Evolutionary conservation across 2,329 filamentous ascomycete genomes (phyloP).

Genomic region (Aspergillus terreus): DNA sequence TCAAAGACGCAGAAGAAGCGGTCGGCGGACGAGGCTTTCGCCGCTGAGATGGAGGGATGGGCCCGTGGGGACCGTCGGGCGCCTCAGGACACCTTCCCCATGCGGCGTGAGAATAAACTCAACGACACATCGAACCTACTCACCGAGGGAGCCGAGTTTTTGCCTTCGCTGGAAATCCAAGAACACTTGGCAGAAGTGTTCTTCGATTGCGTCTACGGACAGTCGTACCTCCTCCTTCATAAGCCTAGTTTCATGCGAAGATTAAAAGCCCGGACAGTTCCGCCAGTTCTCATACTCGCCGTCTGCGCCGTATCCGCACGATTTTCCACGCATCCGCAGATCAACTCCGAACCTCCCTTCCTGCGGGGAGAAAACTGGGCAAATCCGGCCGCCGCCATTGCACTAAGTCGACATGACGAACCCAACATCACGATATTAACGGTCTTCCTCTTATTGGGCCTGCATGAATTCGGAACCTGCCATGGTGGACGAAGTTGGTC

Average conservation of each 20-base stretch:
- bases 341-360: conserved; percentile 74
- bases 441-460: conserved; percentile 78
- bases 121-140: conserved; percentile 73
- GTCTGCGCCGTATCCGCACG: conserved; percentile 94
- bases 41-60: conserved; percentile 77
- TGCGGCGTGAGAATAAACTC: conserved; percentile 58
- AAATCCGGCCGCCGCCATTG: conserved; percentile 78
- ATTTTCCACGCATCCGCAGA: conserved; percentile 83
- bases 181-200: conserved; percentile 92
- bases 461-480: conserved; percentile 96
- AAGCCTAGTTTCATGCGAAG: conserved; percentile 97
- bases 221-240: conserved; percentile 89
- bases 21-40: conserved; percentile 82
- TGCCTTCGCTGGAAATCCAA: conserved; percentile 83
- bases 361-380: conserved; percentile 90
- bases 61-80: conserved; percentile 56
- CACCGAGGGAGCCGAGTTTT: conserved; percentile 73
- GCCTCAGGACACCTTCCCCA: conserved; percentile 49
- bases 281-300: conserved; percentile 86
- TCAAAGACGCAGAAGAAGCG: conserved; percentile 71
- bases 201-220: conserved; percentile 93
- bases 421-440: conserved; percentile 95
- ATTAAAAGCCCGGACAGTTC: conserved; percentile 67
- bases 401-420: conserved; percentile 82
- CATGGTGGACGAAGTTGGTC: conserved; percentile 96